These are phyloP conservation scores for Ceratocystis eucalypticola DNA, from an alignment of 2,329 filamentous ascomycete species.

Conservation along the genomic window DNA sequence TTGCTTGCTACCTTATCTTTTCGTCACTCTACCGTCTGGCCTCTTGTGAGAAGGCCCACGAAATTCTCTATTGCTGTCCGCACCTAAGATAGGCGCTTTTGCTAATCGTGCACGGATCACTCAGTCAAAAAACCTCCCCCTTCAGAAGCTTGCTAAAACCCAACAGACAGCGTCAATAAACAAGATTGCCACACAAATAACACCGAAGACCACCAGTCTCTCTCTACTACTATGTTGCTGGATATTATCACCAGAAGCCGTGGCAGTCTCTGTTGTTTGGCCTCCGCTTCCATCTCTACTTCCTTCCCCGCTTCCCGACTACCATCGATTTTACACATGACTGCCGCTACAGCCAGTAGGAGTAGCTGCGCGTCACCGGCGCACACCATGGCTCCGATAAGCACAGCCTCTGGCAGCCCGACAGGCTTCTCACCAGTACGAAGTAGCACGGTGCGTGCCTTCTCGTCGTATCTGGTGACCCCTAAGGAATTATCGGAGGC, in stretches of 20 bases:
- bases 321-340: conserved; percentile 25
- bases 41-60: no score
- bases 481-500: conserved; percentile 71
- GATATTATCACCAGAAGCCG: conserved; percentile 15
- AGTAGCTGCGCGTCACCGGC: not conserved
- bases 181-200: no score
- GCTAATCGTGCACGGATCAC: conserved; percentile 1
- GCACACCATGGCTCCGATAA: conserved; percentile 23
- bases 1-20: not conserved
- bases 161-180: conserved; percentile 5
- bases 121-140: not conserved
- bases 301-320: conserved; percentile 30
- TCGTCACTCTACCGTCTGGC: not conserved
- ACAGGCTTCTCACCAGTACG: conserved; percentile 22
- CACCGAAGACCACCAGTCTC: not conserved
- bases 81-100: not conserved
- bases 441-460: conserved; percentile 24
- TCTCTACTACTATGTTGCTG: conserved; percentile 10
- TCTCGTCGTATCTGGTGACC: conserved; percentile 75
- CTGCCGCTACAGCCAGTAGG: not conserved
- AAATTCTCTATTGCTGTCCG: not conserved
- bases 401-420: conserved; percentile 17
- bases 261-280: conserved; percentile 5
- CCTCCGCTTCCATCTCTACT: conserved; percentile 11
- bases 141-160: not conserved